phyloP scores from a whole-genome alignment of 1,284 basidiomycete species.

The Trichosporon coremiiforme region DNA sequence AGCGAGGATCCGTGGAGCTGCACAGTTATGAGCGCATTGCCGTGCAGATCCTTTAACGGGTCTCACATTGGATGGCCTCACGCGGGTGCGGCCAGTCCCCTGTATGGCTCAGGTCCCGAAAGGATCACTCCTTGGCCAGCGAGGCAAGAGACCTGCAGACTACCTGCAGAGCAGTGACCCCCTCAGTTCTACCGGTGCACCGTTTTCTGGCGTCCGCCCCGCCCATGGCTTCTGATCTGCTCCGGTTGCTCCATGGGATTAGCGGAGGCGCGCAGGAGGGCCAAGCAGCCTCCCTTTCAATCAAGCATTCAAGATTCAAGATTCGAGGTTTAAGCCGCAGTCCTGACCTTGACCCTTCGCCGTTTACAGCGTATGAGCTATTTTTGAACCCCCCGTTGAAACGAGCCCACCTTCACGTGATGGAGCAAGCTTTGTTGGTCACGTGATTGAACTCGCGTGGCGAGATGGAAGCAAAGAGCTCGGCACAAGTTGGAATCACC shows the following conservation, averaged over 20 bases:
- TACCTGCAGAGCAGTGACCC: not conserved
- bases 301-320: not conserved
- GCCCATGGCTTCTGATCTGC: not conserved
- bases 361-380: not conserved
- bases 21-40: not conserved
- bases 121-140: not conserved
- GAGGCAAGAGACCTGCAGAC: not conserved
- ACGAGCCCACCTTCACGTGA: conserved; percentile 6
- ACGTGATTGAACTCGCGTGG: not conserved
- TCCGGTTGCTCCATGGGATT: not conserved
- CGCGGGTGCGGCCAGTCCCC: no score
- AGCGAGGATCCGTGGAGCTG: conserved; percentile 8
- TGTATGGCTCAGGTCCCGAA: not conserved
- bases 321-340: not conserved
- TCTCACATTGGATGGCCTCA: not conserved
- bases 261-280: not conserved
- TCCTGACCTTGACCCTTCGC: not conserved
- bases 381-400: not conserved
- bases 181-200: not conserved
- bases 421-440: not conserved
- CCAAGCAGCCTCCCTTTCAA: not conserved
- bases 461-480: not conserved
- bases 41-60: not conserved
- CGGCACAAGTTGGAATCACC: not conserved
- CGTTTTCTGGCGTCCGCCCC: not conserved